These are phyloP conservation scores for Apiosordaria backusii DNA, from an alignment of 495 filamentous ascomycete species.

Conservation along the genomic window DNA sequence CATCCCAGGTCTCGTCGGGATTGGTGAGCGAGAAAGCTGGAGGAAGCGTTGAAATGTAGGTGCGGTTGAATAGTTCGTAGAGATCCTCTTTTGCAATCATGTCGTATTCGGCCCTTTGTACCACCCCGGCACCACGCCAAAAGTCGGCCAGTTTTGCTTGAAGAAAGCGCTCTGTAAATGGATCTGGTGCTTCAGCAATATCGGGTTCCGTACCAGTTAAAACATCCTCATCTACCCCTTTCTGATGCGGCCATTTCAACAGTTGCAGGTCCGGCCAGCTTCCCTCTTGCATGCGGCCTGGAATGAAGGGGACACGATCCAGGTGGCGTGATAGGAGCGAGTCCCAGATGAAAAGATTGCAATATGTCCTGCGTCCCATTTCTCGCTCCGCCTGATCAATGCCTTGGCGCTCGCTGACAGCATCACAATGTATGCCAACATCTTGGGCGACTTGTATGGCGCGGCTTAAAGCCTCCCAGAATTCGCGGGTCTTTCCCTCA, in stretches of 20 bases:
- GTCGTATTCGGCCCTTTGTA: neutral
- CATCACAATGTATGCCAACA: neutral
- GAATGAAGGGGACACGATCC: neutral
- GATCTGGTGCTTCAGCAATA: neutral
- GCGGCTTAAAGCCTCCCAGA: neutral
- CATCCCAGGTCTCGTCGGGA: neutral
- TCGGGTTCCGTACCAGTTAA: neutral
- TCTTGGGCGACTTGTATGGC: neutral
- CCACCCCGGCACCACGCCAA: neutral
- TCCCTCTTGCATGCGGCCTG: neutral
- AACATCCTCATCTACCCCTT: neutral
- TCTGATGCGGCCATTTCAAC: neutral
- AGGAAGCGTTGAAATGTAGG: neutral
- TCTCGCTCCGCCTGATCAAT: neutral
- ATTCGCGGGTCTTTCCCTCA: neutral
- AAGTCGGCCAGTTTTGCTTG: neutral
- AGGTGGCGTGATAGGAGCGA: neutral
- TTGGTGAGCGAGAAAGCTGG: neutral
- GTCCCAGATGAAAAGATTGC: neutral
- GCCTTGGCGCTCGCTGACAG: neutral
- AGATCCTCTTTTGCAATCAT: neutral
- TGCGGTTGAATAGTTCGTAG: neutral
- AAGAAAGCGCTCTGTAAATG: neutral
- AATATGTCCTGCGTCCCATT: neutral
- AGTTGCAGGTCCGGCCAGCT: neutral